Conservation (phyloP, 2,329 filamentous ascomycete genomes). For the Fusarium devonianum region DNA sequence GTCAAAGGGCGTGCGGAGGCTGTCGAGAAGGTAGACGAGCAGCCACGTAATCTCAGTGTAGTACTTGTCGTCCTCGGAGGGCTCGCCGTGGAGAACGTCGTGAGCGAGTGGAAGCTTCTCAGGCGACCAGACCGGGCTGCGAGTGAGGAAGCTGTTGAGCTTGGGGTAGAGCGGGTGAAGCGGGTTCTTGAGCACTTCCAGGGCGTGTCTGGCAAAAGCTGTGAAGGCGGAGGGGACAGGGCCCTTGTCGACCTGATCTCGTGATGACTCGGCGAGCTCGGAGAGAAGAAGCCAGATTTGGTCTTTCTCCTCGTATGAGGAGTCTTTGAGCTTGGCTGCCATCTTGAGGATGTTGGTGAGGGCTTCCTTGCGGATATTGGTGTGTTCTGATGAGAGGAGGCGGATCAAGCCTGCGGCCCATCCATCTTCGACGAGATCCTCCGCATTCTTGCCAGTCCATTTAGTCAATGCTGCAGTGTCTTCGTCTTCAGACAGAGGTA, state of each 20-base stretch:
- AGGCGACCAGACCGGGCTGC: conserved; percentile 76
- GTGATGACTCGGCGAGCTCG: conserved; percentile 79
- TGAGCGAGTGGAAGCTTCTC: conserved; percentile 76
- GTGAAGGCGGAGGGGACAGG: conserved; percentile 76
- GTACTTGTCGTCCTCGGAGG: conserved; percentile 75
- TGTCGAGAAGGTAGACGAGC: conserved; percentile 72
- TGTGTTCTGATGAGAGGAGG: conserved; percentile 77
- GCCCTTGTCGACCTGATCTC: conserved; percentile 57
- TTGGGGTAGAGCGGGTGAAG: conserved; percentile 86
- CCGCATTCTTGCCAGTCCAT: conserved; percentile 80
- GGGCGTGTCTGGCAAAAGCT: conserved; percentile 75
- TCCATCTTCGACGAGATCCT: conserved; percentile 81
- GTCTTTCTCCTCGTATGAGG: conserved; percentile 76
- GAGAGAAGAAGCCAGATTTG: conserved; percentile 81
- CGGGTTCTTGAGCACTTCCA: conserved; percentile 76
- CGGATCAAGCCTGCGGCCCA: conserved; percentile 73
- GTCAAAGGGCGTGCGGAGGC: conserved; percentile 66
- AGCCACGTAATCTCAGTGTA: conserved; percentile 79
- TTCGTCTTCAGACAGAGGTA: conserved; percentile 54
- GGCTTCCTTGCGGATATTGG: conserved; percentile 81
- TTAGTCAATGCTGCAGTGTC: conserved; percentile 62
- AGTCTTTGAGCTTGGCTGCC: conserved; percentile 68
- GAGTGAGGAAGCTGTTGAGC: conserved; percentile 82
- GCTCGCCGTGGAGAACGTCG: conserved; percentile 68
- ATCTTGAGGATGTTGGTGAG: conserved; percentile 72